These are phyloP conservation scores for Centaurea solstitialis DNA, from an alignment of 129 eudicot species.

Conservation along the genomic window DNA sequence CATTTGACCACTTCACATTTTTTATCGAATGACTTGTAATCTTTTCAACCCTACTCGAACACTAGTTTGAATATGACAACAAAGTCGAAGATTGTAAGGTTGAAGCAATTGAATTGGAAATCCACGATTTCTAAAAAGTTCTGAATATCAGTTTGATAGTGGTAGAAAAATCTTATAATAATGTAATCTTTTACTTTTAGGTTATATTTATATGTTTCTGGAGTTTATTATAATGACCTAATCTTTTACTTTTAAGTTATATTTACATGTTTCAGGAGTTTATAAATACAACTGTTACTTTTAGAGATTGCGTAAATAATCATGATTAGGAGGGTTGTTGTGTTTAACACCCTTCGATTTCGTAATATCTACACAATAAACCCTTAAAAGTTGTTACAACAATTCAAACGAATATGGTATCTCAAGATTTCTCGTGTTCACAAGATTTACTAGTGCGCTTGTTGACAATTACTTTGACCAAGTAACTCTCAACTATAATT, in stretches of 20 bases:
- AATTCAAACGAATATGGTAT: neutral
- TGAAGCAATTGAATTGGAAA: neutral
- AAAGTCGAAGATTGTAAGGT: slow-evolving; percentile 1
- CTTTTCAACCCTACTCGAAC: slow-evolving; percentile 27
- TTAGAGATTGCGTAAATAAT: neutral
- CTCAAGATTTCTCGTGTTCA: neutral
- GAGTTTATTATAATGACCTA: too few relatives aligned
- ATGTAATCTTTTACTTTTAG: slow-evolving; percentile 4
- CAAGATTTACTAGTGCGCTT: neutral
- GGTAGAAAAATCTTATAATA: neutral
- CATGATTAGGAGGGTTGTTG: neutral
- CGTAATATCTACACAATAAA: neutral
- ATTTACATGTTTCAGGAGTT: neutral
- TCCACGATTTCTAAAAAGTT: neutral
- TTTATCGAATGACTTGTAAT: slow-evolving; percentile 14
- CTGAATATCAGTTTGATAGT: slow-evolving; percentile 8
- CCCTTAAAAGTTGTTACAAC: neutral
- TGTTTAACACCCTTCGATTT: neutral
- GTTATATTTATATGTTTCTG: too few relatives aligned
- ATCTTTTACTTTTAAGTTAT: too few relatives aligned
- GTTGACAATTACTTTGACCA: neutral
- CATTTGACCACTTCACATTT: slow-evolving; percentile 33
- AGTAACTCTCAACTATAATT: neutral
- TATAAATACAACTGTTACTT: neutral
- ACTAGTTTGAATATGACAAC: slow-evolving; percentile 17